Base-by-base conservation (phyloP, 495 filamentous ascomycete genomes). In the Talaromyces thailandensis region DNA sequence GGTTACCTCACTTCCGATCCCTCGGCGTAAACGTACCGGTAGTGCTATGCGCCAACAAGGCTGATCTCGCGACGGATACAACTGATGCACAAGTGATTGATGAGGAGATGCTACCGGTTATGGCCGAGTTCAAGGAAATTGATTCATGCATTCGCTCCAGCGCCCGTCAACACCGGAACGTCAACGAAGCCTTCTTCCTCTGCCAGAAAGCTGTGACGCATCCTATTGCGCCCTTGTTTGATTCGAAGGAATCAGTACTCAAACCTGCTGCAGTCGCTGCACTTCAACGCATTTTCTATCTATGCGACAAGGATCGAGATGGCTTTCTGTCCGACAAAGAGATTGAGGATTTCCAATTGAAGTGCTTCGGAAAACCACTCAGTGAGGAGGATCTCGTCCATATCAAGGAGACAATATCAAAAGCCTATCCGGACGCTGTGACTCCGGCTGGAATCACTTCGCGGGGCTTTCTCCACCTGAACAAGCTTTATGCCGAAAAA, bases 171-270 rank as follows among this genome's bases (percentile, higher is more conserved):
- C 90, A 96, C 67, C 87, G 89, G 62, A 98, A 98, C 75, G 88
- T 98, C 64, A 96, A 96, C 67, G 93, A 98, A 75, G 91, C 91
- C 21, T 96, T 98, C 73, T 96, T 95, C 70, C 84, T 98, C 26
- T 98, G 95, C 71, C 93, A 98, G 68, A 96, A 96, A 69, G 94
- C 94, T n/a, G 93, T 98, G 64, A 97, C 92, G 6, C 92, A 98
- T 71, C 94, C 94, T 6, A 95, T 98, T 67, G 94, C 94, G 4
- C 95, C 94, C 5, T 81, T 98, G 31, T 98, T 92, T 68, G 94
- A 98, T 74, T 90, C 94, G 32, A 98, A 97, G 74, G 95, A 98
- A 64, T 83, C 86, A 4, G 83, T 84, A 60, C 76, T 98, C 31
- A 98, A 98, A 73, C 92, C 91, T 1, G 89, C 90, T 2, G 93